Percentiles rank a stretch among this genome's conserved stretches.
Evolutionary conservation across 768 basidiomycete genomes (phyloP).

Genomic region (Coprinopsis cinerea): DNA sequence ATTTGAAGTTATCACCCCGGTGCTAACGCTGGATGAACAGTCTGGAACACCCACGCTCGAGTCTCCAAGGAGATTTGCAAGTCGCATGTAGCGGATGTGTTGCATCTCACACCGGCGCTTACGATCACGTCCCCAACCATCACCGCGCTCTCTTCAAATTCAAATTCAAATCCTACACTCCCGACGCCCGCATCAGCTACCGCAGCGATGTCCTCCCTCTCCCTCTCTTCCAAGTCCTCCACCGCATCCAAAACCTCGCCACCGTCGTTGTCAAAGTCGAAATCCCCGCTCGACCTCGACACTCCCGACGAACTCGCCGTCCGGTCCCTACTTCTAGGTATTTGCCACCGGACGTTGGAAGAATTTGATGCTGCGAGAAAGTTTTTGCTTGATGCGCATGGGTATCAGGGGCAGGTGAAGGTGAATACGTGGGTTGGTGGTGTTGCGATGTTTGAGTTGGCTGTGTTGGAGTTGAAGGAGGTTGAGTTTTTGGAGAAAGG

Average conservation of each 20-base stretch:
- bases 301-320: constrained; percentile 67
- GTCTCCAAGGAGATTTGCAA: constrained; percentile 47
- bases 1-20: not conserved
- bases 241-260: constrained; percentile 2
- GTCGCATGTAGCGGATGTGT: constrained; percentile 53
- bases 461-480: constrained; percentile 64
- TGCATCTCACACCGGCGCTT: constrained; percentile 37
- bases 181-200: not conserved
- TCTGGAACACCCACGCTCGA: constrained; percentile 77
- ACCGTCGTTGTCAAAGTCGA: not conserved
- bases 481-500: constrained; percentile 28
- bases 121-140: not conserved
- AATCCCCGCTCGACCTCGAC: constrained; percentile 43
- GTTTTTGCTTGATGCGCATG: constrained; percentile 48
- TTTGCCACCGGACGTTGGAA: constrained; percentile 54
- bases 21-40: constrained; percentile 25
- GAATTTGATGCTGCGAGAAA: constrained; percentile 37
- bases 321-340: constrained; percentile 63
- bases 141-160: constrained; percentile 5
- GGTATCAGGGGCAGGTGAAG: constrained; percentile 28
- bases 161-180: not conserved
- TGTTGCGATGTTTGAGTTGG: constrained; percentile 63
- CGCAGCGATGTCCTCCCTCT: not conserved
- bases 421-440: constrained; percentile 64
- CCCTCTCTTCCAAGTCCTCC: not conserved